phyloP scores from a whole-genome alignment of 805 yeast genomes.

The Saturnispora besseyi region DNA sequence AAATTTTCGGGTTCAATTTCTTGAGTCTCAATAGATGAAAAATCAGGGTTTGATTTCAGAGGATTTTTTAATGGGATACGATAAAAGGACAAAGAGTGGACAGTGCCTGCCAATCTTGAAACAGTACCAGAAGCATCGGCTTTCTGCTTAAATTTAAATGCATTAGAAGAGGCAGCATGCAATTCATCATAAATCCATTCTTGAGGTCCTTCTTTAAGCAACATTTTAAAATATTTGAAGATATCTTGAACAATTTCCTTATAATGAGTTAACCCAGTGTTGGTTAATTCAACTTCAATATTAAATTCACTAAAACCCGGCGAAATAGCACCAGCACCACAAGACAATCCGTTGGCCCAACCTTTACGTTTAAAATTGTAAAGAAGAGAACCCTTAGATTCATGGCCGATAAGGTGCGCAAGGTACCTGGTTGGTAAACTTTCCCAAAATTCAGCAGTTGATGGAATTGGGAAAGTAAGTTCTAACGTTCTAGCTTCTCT shows the following conservation, averaged over 20 bases:
- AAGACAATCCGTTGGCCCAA: constrained; percentile 72
- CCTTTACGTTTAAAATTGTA: constrained; percentile 59
- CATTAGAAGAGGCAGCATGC: constrained; percentile 53
- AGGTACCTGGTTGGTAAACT: constrained; percentile 61
- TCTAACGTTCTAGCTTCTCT: constrained; percentile 67
- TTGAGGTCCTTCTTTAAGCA: constrained; percentile 52
- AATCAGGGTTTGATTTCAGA: constrained; percentile 3
- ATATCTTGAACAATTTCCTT: constrained; percentile 46
- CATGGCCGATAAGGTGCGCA: constrained; percentile 87
- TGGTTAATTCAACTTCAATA: constrained; percentile 70
- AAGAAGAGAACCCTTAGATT: constrained; percentile 77
- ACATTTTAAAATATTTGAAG: constrained; percentile 67
- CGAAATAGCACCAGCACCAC: constrained; percentile 62
- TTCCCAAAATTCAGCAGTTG: constrained; percentile 57
- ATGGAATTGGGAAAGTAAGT: constrained; percentile 67
- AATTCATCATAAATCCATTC: constrained; percentile 77
- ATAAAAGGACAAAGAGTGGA: constrained; percentile 21
- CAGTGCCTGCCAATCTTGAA: constrained; percentile 33
- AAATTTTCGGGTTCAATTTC: constrained; percentile 56
- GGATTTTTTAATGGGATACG: constrained; percentile 17
- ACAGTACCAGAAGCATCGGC: constrained; percentile 63
- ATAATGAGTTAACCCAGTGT: constrained; percentile 58
- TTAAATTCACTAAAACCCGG: constrained; percentile 59
- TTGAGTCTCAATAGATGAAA: constrained; percentile 7
- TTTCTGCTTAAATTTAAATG: constrained; percentile 78